These are phyloP conservation scores for Priceomyces carsonii DNA, from an alignment of 805 yeast genomes.

Conservation along the genomic window DNA sequence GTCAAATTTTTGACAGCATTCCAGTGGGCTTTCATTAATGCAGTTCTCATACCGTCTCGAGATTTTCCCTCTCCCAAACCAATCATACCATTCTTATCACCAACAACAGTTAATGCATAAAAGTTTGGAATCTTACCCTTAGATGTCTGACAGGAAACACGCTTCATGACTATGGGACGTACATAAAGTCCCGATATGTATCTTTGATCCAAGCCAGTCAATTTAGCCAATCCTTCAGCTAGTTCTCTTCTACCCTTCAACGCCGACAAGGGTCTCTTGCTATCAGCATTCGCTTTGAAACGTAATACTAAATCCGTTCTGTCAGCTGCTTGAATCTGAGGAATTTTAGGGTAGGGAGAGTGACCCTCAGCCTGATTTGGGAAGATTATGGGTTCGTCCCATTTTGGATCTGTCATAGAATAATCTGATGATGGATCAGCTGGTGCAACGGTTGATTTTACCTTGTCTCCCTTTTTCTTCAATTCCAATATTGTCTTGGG, in stretches of 20 bases:
- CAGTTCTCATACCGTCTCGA: conserved; percentile 69
- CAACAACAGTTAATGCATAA: conserved; percentile 85
- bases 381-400: conserved; percentile 62
- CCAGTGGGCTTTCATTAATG: conserved; percentile 86
- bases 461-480: conserved; percentile 30
- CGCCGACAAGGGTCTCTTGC: conserved; percentile 11
- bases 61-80: conserved; percentile 96
- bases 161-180: conserved; percentile 69
- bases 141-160: conserved; percentile 88
- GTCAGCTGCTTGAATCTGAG: conserved; percentile 55
- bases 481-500: conserved; percentile 58
- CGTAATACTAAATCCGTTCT: conserved; percentile 41
- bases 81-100: conserved; percentile 90
- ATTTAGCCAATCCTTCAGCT: conserved; percentile 55
- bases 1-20: conserved; percentile 85
- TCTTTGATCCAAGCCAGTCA: conserved; percentile 65
- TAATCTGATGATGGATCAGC: conserved; percentile 65
- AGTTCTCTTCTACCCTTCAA: conserved; percentile 27
- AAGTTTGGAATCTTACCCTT: conserved; percentile 86
- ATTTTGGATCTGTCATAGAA: conserved; percentile 67
- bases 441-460: conserved; percentile 61
- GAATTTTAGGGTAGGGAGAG: conserved; percentile 59
- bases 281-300: conserved; percentile 24
- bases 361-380: conserved; percentile 50
- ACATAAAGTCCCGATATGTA: conserved; percentile 63